Conservation (phyloP, 2,329 filamentous ascomycete species). For the Epichloe typhina region DNA sequence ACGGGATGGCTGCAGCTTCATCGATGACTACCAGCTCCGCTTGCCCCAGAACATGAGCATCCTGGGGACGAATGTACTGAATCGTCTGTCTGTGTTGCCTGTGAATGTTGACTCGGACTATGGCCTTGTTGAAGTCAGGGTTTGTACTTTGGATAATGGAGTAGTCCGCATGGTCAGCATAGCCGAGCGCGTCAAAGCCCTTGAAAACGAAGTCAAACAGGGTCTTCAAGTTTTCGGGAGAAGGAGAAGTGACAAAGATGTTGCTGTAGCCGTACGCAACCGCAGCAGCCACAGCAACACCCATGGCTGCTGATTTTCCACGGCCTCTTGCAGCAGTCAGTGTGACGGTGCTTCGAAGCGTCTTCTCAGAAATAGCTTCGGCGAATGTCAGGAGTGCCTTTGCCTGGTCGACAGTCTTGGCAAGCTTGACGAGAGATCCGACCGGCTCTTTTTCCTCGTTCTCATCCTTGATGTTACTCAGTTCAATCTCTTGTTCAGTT, state of each 20-base stretch:
- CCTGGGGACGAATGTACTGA: constrained; percentile 94
- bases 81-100: constrained; percentile 93
- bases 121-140: constrained; percentile 97
- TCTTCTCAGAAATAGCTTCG: constrained; percentile 93
- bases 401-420: constrained; percentile 87
- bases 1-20: constrained; percentile 89
- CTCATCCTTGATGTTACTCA: constrained; percentile 78
- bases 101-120: constrained; percentile 93
- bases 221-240: constrained; percentile 95
- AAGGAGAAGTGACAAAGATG: constrained; percentile 97
- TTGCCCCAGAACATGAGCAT: constrained; percentile 87
- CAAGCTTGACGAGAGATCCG: constrained; percentile 69
- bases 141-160: constrained; percentile 97
- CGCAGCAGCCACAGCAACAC: constrained; percentile 85
- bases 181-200: constrained; percentile 87
- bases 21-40: constrained; percentile 94
- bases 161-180: constrained; percentile 92
- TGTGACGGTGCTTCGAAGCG: constrained; percentile 81
- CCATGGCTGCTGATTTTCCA: constrained; percentile 92
- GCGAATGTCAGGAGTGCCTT: constrained; percentile 96
- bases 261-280: constrained; percentile 96
- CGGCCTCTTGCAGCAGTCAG: constrained; percentile 87
- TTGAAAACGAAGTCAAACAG: constrained; percentile 98
- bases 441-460: constrained; percentile 77
- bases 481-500: constrained; percentile 57